Conservation (phyloP, 2,329 filamentous ascomycete species). For the Paraphaeosphaeria sporulosa region DNA sequence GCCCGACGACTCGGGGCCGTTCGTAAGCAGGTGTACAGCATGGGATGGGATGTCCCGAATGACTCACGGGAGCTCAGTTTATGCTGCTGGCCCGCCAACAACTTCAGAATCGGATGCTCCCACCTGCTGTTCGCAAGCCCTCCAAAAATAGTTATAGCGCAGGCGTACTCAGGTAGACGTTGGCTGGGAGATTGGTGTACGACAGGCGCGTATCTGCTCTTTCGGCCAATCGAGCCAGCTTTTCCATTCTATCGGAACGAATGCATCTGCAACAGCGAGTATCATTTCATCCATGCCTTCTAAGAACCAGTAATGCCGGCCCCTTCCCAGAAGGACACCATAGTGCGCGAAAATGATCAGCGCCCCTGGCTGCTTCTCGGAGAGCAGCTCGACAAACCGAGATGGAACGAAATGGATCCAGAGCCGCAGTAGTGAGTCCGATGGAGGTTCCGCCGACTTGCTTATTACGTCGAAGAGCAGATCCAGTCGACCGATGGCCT, state of each 20-base stretch:
- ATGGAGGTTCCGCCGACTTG: constrained; percentile 12
- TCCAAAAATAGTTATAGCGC: constrained; percentile 1
- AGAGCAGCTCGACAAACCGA: constrained; percentile 27
- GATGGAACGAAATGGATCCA: constrained; percentile 20
- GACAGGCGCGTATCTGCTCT: constrained; percentile 18
- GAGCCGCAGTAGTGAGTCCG: constrained; percentile 20
- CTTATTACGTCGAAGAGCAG: constrained; percentile 14
- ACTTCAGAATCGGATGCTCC: neutral
- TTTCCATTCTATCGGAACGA: constrained; percentile 26
- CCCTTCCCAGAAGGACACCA: constrained; percentile 31
- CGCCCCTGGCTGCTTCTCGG: constrained; percentile 29
- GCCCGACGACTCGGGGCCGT: neutral
- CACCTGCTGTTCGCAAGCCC: constrained; percentile 7
- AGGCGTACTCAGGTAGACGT: neutral
- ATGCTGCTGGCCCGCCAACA: neutral
- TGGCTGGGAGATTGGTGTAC: constrained; percentile 6
- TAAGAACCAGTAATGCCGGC: constrained; percentile 24
- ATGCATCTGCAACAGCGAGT: constrained; percentile 17
- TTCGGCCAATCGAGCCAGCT: constrained; percentile 29
- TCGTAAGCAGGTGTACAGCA: neutral
- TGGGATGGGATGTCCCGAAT: neutral
- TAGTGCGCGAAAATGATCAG: constrained; percentile 42
- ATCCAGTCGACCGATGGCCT: constrained; percentile 21
- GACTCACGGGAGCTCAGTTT: neutral
- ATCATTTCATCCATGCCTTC: constrained; percentile 23